phyloP scores from a whole-genome alignment of 768 basidiomycete species.

The Leccinum obscurum region DNA sequence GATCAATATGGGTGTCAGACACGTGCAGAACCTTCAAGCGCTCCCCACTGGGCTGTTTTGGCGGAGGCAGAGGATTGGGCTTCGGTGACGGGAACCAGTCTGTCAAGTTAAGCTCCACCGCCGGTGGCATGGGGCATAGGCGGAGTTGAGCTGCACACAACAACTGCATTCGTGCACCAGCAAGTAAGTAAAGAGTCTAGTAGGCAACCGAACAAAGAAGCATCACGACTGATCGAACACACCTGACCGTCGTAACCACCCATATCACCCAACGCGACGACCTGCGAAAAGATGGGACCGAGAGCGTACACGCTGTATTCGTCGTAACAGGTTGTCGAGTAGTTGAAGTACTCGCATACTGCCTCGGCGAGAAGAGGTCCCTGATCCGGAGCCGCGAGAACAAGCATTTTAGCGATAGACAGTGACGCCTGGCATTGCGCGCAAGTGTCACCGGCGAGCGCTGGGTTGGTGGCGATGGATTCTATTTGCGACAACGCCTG shows the following conservation, averaged over 20 bases:
- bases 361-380: conserved; percentile 42
- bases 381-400: conserved; percentile 41
- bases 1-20: conserved; percentile 52
- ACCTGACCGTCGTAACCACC: conserved; percentile 54
- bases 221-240: not conserved
- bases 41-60: conserved; percentile 43
- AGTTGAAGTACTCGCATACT: conserved; percentile 45
- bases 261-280: conserved; percentile 46
- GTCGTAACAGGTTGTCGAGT: conserved; percentile 36
- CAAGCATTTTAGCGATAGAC: conserved; percentile 43
- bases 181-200: not conserved
- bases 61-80: conserved; percentile 44
- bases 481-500: conserved; percentile 40
- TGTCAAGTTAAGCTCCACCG: conserved; percentile 42
- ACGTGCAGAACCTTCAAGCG: conserved; percentile 50
- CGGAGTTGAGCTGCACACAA: conserved; percentile 40
- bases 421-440: conserved; percentile 41
- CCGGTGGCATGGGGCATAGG: conserved; percentile 40
- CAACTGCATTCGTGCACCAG: conserved; percentile 3
- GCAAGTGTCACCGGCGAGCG: conserved; percentile 39
- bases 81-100: conserved; percentile 55
- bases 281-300: conserved; percentile 48
- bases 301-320: conserved; percentile 37
- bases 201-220: not conserved
- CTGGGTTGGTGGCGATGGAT: conserved; percentile 39